Base-by-base conservation (phyloP, 257 asterid genomes). In the Craterostigma plantagineum region DNA sequence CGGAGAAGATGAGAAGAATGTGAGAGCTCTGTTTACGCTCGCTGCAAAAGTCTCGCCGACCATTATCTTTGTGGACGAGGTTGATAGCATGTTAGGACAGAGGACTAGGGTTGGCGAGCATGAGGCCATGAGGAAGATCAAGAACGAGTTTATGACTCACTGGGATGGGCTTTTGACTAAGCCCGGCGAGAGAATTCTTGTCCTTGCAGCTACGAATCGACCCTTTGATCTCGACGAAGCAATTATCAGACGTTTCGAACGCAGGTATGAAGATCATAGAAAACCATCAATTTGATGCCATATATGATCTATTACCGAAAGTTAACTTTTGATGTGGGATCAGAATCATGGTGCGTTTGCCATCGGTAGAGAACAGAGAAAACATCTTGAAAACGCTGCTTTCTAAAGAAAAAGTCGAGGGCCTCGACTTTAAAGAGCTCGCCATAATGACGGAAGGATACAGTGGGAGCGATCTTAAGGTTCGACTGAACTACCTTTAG, bases 181-280 rank as follows among this genome's bases (percentile, higher is more conserved):
- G 54, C 65, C 99, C 0, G 96, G 96, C 7, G 91, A 83, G 55
- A 64, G 93, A 14, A 90, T 90, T 69, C 94, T 90, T 47, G 99
- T 90, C 58, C 95, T 90, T 56, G 99, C 95, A 7, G 99, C 99
- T 42, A 90, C 99, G 18, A 90, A 90, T 50, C 54, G 96, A 58
- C 99, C 99, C 12, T 90, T 90, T 42, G 99, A 90, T 54, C 99
- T 90, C n/a, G 99, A 90, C 52, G 99, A 90, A 67, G 99, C 99
- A 36, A 90, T 90, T 53, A 83, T 90, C 49, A 61, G 96, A 64
- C 85, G 99, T 61, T 90, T 90, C 30, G 99, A 90, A 59, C 92
- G 99, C 59, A 90, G 99, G 99, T 90, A 66, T 23, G 18, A n/a
- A n/a, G n/a, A n/a, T n/a, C n/a, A 33, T 12, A 38, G 41, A 38